Evolutionary conservation across 805 yeast genomes (phyloP), one percentile per base, ranked within the genome.

Genomic region (Wickerhamiella kazuoi): DNA sequence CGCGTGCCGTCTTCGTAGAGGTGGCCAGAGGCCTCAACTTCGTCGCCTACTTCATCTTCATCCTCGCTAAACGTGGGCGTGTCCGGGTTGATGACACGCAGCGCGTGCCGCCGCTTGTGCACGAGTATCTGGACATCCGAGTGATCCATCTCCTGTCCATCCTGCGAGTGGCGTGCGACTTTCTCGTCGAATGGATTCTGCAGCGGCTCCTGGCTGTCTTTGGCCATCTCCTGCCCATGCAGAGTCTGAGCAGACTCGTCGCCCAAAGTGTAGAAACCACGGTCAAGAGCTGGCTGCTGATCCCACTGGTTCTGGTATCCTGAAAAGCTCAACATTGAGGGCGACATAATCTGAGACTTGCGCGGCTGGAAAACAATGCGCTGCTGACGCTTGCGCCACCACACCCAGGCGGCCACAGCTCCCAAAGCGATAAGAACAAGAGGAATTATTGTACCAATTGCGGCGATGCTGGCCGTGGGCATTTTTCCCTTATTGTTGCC

Each of bases 371-470:
- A 41, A 34, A 43, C 32, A 3, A 41, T 38, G 13, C 47, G 42
- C 37, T 48, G 50, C n/a, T 47, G 38, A 14, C 55, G 50, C 19
- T 47, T 47, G 6, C 53, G 45, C 45, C 50, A 48, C 45, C 46
- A 44, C 42, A 52, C 37, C 41, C 53, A 53, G 0, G 54, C 50
- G 8, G 54, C 52, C 9, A 61, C 58, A 0, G 53, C 57, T 2
- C 57, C 43, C 1, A 63, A 55, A 8, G 59, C 52, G 3, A 67
- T 43, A 3, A 58, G 57, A 13, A 66, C 53, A 1, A 67, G 38
- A 3, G 72, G 71, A 4, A 68, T 53, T 9, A 67, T 49, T 1
- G 68, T 63, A 0, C 72, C 64, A n/a, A 69, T 48, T 1, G 66
- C 72, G 15, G 69, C 69, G 11, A 67, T 52, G 2, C 55, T 53